Conservation (phyloP, 768 basidiomycete species). For the Pleurotus giganteus region DNA sequence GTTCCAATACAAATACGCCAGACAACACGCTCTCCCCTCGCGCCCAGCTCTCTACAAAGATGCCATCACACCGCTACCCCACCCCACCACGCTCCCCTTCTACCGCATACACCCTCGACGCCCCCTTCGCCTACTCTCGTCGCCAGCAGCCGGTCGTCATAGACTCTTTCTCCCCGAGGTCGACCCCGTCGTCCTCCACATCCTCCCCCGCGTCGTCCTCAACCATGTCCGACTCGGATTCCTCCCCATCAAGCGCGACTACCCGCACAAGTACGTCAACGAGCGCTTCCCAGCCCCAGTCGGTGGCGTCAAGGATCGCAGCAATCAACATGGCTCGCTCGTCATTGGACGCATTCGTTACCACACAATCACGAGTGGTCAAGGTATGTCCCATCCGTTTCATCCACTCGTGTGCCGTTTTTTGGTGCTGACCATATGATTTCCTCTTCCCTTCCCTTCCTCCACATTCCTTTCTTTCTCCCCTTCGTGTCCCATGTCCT, state of each 20-base stretch:
- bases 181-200: constrained; percentile 29
- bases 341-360: constrained; percentile 39
- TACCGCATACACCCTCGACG: constrained; percentile 11
- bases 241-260: constrained; percentile 13
- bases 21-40: too few relatives aligned
- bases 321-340: constrained; percentile 1
- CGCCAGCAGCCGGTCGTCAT: constrained; percentile 16
- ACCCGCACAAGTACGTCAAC: neutral
- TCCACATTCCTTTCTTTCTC: too few relatives aligned
- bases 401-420: constrained; percentile 12
- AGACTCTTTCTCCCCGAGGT: constrained; percentile 20
- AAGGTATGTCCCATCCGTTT: constrained; percentile 36
- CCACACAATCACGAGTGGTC: constrained; percentile 53
- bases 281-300: neutral
- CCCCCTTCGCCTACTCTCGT: constrained; percentile 15
- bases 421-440: constrained; percentile 11
- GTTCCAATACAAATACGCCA: too few relatives aligned
- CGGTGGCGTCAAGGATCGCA: constrained; percentile 4
- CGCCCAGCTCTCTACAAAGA: too few relatives aligned
- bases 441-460: neutral
- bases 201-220: constrained; percentile 27
- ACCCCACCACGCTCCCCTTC: constrained; percentile 4
- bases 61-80: constrained; percentile 6
- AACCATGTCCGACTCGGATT: neutral
- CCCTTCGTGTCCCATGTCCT: too few relatives aligned